These are phyloP conservation scores for Colletotrichum sp. DNA, from an alignment of 2,329 filamentous ascomycete genomes.

Conservation along the genomic window DNA sequence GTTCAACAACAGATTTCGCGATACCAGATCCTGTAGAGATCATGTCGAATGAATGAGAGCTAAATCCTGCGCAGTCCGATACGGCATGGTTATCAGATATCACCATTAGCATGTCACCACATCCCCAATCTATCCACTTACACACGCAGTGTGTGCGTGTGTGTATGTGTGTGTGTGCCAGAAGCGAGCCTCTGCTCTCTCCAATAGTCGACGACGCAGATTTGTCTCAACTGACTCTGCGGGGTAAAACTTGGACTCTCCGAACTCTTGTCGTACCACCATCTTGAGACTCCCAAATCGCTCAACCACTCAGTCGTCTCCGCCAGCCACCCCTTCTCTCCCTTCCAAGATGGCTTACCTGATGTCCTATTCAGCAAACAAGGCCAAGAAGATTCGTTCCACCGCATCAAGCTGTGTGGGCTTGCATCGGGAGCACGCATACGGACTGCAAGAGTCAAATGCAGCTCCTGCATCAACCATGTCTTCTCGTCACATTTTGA, in stretches of 20 bases:
- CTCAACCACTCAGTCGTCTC: not conserved
- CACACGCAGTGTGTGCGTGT: not conserved
- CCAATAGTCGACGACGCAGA: not conserved
- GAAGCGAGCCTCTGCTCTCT: not conserved
- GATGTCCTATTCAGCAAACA: conserved; percentile 8
- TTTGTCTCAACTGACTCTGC: conserved; percentile 16
- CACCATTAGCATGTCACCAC: not conserved
- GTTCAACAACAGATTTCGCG: not conserved
- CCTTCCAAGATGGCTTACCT: not conserved
- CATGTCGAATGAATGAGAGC: not conserved
- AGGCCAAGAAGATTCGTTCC: conserved; percentile 11
- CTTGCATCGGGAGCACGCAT: conserved; percentile 17
- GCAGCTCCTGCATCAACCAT: conserved; percentile 20
- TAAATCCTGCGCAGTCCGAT: not conserved
- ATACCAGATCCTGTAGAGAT: not conserved
- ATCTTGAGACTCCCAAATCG: not conserved
- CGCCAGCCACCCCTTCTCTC: not conserved
- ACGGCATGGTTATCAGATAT: conserved; percentile 7
- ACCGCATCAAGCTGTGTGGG: conserved; percentile 13
- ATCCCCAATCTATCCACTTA: not conserved
- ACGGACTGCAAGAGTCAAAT: conserved; percentile 11
- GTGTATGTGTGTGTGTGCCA: not conserved
- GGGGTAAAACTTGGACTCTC: conserved; percentile 7
- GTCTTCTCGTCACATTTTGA: conserved; percentile 21
- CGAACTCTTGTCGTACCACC: conserved; percentile 11